Evolutionary conservation across 2,329 filamentous ascomycete genomes (phyloP).

Genomic region (Pseudogymnoascus sp.): DNA sequence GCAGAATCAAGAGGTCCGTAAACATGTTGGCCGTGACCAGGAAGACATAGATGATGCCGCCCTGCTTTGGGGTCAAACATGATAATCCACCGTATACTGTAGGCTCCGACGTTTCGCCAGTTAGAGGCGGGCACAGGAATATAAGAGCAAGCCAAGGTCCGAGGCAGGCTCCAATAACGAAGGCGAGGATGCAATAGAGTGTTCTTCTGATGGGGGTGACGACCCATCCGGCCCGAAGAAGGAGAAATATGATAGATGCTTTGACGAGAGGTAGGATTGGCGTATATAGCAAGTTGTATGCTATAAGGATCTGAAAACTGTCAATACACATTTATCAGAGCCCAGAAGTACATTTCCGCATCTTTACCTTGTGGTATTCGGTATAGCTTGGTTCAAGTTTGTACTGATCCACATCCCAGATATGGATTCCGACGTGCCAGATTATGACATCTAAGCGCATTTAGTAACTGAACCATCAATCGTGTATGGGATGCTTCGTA

Average conservation of each 20-base stretch:
- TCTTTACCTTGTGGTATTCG: neutral
- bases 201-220: conserved; percentile 1
- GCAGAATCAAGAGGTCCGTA: conserved; percentile 6
- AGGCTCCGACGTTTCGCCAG: neutral
- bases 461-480: neutral
- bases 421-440: conserved; percentile 4
- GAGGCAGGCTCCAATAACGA: neutral
- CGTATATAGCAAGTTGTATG: conserved; percentile 2
- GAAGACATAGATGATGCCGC: neutral
- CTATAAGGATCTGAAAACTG: conserved; percentile 5
- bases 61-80: neutral
- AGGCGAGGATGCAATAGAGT: neutral
- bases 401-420: conserved; percentile 2
- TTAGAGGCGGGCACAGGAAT: neutral
- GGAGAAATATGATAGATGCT: neutral
- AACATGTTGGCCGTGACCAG: conserved; percentile 6
- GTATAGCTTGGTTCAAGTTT: neutral
- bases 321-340: neutral
- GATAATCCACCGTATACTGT: neutral
- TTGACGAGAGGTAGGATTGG: conserved; percentile 4
- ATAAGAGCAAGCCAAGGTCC: conserved; percentile 4
- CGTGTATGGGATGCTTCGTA: neutral
- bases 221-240: neutral
- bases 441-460: neutral
- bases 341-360: neutral